Evolutionary conservation across 2,329 filamentous ascomycete species (phyloP).

Genomic region (Fusarium tricinctum): DNA sequence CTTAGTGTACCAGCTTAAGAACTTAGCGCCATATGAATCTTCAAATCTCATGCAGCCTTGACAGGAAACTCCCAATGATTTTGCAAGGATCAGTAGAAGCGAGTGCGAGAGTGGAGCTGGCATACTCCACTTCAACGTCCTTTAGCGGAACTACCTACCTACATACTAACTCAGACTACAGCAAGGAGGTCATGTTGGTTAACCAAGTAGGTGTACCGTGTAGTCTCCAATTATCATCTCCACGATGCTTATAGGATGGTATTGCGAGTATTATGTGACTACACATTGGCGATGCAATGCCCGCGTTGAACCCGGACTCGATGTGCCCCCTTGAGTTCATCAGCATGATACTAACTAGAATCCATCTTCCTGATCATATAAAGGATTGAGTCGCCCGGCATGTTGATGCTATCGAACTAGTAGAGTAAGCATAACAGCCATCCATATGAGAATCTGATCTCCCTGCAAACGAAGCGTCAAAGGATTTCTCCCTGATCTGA

Average conservation of each 20-base stretch:
- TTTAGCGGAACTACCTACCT: neutral
- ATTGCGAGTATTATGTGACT: neutral
- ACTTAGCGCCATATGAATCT: conserved; percentile 19
- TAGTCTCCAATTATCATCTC: neutral
- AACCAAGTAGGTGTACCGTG: neutral
- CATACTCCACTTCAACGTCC: conserved; percentile 27
- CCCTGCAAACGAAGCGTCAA: conserved; percentile 2
- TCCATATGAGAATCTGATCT: neutral
- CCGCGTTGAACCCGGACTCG: neutral
- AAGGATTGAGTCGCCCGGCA: neutral
- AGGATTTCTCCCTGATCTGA: neutral
- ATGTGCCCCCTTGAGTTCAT: too few relatives aligned
- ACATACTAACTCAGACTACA: conserved; percentile 10
- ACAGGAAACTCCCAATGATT: neutral
- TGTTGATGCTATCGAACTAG: neutral
- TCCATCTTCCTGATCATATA: neutral
- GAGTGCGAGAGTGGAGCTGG: conserved; percentile 36
- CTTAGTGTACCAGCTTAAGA: conserved; percentile 17
- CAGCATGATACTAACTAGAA: neutral
- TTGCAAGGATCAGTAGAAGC: conserved; percentile 5
- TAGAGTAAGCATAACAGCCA: neutral
- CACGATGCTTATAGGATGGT: conserved; percentile 4
- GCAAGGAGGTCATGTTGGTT: conserved; percentile 6
- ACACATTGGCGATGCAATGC: too few relatives aligned
- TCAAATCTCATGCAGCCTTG: neutral